Evolutionary conservation across 495 filamentous ascomycete genomes (phyloP), one percentile per base, ranked within the genome.

Genomic region (Hypoxylon fragiforme): DNA sequence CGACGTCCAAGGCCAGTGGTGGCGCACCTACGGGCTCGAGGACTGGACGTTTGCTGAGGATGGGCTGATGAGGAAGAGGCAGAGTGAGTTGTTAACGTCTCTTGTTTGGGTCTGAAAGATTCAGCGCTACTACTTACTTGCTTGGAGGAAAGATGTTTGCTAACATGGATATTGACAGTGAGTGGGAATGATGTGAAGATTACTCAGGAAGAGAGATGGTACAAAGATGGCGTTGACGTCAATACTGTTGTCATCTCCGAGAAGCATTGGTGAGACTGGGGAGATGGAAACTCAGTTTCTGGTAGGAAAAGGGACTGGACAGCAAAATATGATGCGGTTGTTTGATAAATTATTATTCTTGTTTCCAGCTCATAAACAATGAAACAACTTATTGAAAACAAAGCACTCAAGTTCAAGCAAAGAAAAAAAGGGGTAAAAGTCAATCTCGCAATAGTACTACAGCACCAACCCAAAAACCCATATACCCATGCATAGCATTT

Each of bases 31-130:
- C 67, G 91, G 92, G 0, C 77, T 95, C 18, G 90, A 96, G 72
- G 88, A 96, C 65, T 96, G 90, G 92, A 96, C 91, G 0, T 96
- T 91, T 72, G 86, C 84, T 1, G 77, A 76, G 18, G 81, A 89
- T 28, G 91, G 91, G 0, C 77, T 83, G 57, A 96, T 95, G 91
- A 68, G 83, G 50, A 96, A 96, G 74, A 70, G 90, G 36, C 83
- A 85, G 83, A 96, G 58, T 62, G 31, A 39, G 51, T 62, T 51
- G 14, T n/a, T n/a, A n/a, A n/a, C n/a, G 8, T 16, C 4, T 37
- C 13, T 6, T 37, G 1, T 6, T 16, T 37, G 11, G 26, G 5
- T 5, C 5, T 30, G 11, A 5, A 30, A 30, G 3, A 34, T 34
- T 34, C 12, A 12, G 3, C 9, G 3, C 11, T 5, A 34, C 4